Base-by-base conservation (phyloP, 129 eudicot species). In the Tanacetum coccineum region DNA sequence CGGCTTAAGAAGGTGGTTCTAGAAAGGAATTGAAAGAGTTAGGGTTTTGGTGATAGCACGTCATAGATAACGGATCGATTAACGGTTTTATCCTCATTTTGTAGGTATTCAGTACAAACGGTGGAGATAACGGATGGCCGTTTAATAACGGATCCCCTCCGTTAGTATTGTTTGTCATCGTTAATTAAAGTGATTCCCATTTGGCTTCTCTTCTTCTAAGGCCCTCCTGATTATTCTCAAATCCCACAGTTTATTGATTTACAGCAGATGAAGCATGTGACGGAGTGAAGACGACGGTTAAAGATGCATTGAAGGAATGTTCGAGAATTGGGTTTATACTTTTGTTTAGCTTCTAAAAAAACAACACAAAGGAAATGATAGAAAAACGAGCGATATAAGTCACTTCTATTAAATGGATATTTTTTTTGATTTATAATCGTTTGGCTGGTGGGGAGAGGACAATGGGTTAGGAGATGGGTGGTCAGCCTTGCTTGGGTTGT, bases 1-100 rank as follows among this genome's bases (percentile, higher is more conserved):
- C 98, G 0, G 96, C 96, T 68, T 87, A 91, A 4, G 96, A 92
- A 9, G 96, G 98, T 3, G 96, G 98, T 51, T 92, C 96, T 58
- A 92, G 95, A 67, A 85, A 78, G 52, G 92, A 69, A 47, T 87
- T 81, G 70, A 84, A 74, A 3, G 83, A 76, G 74, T 59, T 82
- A 69, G 82, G 87, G 80, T n/a, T 66, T 82, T 63, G 75, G 44
- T 32, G 79, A 67, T 64, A 76, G n/a, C n/a, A 53, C 65, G 81
- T 57, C 52, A 75, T 57, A 30, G 67, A 48, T 17, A 79, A 65
- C 22, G 68, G 80, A n/a, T 52, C 59, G 26, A n/a, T 73, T 74
- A 50, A 78, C 82, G 26, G 71, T 72, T 17, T 71, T 70, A 52
- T 79, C 81, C 25, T 72, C 74, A 60, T n/a, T 69, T 60, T 56